Evolutionary conservation across 257 asterid genomes (phyloP).

Genomic region (Handroanthus guayacan): DNA sequence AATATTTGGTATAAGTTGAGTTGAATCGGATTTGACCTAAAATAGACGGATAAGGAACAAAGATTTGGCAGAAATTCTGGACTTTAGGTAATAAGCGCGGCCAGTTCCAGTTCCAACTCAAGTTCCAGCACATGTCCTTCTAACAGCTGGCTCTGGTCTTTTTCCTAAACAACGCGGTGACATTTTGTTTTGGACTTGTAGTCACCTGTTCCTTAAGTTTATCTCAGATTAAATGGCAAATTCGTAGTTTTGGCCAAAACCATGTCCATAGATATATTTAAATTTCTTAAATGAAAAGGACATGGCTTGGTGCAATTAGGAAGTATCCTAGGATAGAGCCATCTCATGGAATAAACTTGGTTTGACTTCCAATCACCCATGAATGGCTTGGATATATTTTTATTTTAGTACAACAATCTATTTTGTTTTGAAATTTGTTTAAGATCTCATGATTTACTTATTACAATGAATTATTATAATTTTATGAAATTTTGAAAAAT

Average conservation of each 20-base stretch:
- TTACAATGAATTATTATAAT: too few species aligned
- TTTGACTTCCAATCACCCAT: conserved; percentile 25
- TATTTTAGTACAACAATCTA: too few species aligned
- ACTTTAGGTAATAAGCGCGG: not conserved
- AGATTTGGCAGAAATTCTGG: conserved; percentile 16
- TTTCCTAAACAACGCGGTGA: conserved; percentile 38
- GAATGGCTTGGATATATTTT: too few species aligned
- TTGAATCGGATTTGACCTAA: conserved; percentile 6
- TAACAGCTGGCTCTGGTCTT: conserved; percentile 25
- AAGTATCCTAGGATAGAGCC: conserved; percentile 47
- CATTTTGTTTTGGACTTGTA: not conserved
- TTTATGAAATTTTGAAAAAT: too few species aligned
- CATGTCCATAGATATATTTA: not conserved
- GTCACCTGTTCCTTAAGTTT: not conserved
- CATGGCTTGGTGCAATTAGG: conserved; percentile 35
- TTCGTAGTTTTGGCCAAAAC: conserved; percentile 15
- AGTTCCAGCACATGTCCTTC: conserved; percentile 27
- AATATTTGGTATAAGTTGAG: not conserved
- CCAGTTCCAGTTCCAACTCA: conserved; percentile 19
- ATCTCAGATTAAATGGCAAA: conserved; percentile 8
- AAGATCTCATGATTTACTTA: too few species aligned
- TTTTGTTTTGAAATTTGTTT: too few species aligned
- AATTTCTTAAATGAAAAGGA: conserved; percentile 32
- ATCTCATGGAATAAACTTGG: conserved; percentile 26
- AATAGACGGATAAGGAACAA: not conserved